phyloP scores from a whole-genome alignment of 192 early-diverging fungal species.

The Fimicolochytrium jonesii region DNA sequence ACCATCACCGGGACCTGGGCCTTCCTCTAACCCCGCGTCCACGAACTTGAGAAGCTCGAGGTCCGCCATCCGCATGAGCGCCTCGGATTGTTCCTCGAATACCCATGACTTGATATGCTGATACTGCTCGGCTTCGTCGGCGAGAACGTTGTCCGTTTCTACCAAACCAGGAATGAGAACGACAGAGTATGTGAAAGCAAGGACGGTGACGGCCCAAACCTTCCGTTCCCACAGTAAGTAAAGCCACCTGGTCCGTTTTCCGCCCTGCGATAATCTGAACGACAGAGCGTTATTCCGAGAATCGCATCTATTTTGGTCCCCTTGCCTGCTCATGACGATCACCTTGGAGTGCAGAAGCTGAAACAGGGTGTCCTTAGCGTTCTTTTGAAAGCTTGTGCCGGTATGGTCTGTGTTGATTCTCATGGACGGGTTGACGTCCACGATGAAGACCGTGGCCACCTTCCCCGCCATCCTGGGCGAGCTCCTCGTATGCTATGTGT shows the following conservation, averaged over 20 bases:
- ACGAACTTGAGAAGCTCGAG: constrained; percentile 50
- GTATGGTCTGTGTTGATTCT: constrained; percentile 18
- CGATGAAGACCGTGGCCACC: constrained; percentile 44
- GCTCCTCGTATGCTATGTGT: no score
- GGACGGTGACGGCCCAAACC: constrained; percentile 30
- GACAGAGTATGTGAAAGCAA: no score
- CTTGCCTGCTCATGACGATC: no score
- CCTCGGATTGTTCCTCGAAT: constrained; percentile 4
- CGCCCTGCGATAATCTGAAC: constrained; percentile 55
- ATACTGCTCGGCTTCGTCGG: constrained; percentile 34
- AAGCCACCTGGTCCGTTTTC: constrained; percentile 61
- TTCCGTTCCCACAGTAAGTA: constrained; percentile 55
- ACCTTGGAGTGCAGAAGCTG: constrained; percentile 42
- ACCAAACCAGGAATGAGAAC: constrained; percentile 1
- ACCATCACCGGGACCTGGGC: constrained; percentile 52
- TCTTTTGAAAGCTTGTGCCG: constrained; percentile 25
- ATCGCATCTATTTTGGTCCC: not conserved
- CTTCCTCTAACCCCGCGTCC: constrained; percentile 31
- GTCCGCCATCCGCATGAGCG: constrained; percentile 33
- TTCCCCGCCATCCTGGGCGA: constrained; percentile 49
- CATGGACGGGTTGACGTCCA: constrained; percentile 51
- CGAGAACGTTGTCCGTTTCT: constrained; percentile 57
- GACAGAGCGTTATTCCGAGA: not conserved
- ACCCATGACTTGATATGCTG: constrained; percentile 34
- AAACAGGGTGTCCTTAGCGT: constrained; percentile 20